Percentiles rank a stretch among this genome's conserved stretches.
phyloP scores from a whole-genome alignment of 2,329 filamentous ascomycete genomes.

The Xylariaceae sp. region DNA sequence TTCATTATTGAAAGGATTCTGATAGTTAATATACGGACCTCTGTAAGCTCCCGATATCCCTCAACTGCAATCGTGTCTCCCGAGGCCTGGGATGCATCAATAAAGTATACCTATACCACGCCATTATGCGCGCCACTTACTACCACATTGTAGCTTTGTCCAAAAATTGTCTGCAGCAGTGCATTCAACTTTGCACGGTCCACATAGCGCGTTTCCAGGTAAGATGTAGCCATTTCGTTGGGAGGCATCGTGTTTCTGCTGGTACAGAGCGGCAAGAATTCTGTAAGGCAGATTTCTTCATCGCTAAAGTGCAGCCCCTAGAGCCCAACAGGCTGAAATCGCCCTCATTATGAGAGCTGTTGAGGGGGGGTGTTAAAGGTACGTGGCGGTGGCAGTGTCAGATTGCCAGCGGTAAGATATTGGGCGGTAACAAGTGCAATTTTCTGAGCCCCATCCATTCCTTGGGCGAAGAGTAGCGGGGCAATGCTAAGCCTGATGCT shows the following conservation, averaged over 20 bases:
- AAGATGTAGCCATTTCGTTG: not conserved
- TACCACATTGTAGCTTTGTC: not conserved
- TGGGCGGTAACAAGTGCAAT: too few species aligned
- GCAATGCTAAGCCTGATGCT: too few species aligned
- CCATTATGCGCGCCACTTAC: not conserved
- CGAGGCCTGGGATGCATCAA: not conserved
- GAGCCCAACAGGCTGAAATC: too few species aligned
- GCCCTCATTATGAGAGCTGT: too few species aligned
- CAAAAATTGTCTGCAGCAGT: not conserved
- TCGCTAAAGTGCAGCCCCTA: too few species aligned
- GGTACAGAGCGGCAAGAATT: too few species aligned
- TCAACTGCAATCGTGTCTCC: not conserved
- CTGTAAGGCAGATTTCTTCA: too few species aligned
- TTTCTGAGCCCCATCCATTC: too few species aligned
- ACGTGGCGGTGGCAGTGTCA: not conserved
- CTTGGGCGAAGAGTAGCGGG: too few species aligned
- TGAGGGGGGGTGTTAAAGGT: not conserved
- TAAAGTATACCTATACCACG: not conserved
- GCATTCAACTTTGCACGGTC: slow-evolving; percentile 2
- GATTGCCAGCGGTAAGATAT: too few species aligned
- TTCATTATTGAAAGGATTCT: too few species aligned
- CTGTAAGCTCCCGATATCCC: not conserved
- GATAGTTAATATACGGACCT: slow-evolving; percentile 3
- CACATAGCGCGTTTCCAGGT: not conserved
- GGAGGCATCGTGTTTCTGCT: not conserved